Conservation (phyloP, 73 alveolate genomes). For the Tetrahymena malaccensis region DNA sequence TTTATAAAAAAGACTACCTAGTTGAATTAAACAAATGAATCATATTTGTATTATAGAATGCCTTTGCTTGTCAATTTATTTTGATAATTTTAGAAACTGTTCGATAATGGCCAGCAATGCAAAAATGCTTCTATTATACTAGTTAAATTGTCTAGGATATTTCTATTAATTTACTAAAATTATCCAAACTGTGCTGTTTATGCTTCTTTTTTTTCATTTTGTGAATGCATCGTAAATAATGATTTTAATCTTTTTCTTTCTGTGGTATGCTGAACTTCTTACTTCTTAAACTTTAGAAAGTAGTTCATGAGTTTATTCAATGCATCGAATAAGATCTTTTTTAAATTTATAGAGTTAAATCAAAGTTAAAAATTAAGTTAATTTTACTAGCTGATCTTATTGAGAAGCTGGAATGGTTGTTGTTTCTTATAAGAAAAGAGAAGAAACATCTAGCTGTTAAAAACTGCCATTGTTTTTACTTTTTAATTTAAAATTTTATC, state of each 20-base stretch:
- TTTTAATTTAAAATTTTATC: neutral
- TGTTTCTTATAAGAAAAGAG: neutral
- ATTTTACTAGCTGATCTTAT: neutral
- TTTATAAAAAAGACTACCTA: neutral
- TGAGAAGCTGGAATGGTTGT: neutral
- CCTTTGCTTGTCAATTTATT: neutral
- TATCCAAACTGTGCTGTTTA: neutral
- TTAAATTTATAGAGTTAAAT: neutral
- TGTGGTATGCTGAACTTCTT: neutral
- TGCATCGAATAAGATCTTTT: neutral
- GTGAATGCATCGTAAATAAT: neutral
- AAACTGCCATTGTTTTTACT: neutral
- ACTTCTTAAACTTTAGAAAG: neutral
- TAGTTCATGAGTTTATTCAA: neutral
- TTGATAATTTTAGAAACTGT: neutral
- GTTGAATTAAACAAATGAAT: neutral
- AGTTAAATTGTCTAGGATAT: neutral
- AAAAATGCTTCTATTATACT: neutral
- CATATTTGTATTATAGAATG: neutral
- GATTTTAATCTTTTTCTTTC: neutral
- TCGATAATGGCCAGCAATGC: neutral
- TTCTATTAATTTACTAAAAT: neutral
- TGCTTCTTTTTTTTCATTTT: neutral
- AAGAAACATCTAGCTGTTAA: neutral
- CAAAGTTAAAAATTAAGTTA: neutral